Evolutionary conservation across 2,329 filamentous ascomycete species (phyloP), one percentile per base, ranked within the genome.

Genomic region (Aureobasidium sp.): DNA sequence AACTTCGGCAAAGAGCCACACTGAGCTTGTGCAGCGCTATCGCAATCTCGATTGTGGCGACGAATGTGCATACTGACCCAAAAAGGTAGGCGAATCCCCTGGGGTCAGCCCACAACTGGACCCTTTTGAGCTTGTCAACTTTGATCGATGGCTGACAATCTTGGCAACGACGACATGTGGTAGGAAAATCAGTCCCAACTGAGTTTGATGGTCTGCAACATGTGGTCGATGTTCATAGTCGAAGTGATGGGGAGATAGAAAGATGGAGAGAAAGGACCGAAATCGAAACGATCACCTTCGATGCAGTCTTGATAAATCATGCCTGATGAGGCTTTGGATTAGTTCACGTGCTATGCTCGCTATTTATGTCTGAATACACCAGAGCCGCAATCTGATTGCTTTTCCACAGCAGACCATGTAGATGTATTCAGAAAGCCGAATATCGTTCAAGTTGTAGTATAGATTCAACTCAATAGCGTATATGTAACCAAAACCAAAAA

Each of bases 151-250:
- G 45, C 35, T 60, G 29, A 17, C 17, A 9, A 43, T 29, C 57
- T 60, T 60, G 57, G 47, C 46, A 60, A 60, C 47, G 57, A 60
- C 57, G 42, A 51, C 57, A 43, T 53, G 27, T 45, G 17, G 23
- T 60, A 38, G 37, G 57, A 21, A 59, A 42, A 25, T 50, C 17
- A 50, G 29, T 42, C 55, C 45, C 31, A 46, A 46, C 31, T 47
- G 27, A 50, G 57, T 40, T n/a, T 59, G 35, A 23, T n/a, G 45
- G 3, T 8, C 17, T 50, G 37, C 23, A 19, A 49, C 47, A 47
- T 23, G 19, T 33, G 42, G n/a, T 25, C 40, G 23, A 51, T 51
- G 33, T 7, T 19, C 37, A 15, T 19, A 19, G 37, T 38, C 4
- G 17, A 8, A 50, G 6, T 7, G 21, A 53, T 27, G 23, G 19